phyloP scores from a whole-genome alignment of 2,329 filamentous ascomycete species.

The Phyllosticta citriasiana region DNA sequence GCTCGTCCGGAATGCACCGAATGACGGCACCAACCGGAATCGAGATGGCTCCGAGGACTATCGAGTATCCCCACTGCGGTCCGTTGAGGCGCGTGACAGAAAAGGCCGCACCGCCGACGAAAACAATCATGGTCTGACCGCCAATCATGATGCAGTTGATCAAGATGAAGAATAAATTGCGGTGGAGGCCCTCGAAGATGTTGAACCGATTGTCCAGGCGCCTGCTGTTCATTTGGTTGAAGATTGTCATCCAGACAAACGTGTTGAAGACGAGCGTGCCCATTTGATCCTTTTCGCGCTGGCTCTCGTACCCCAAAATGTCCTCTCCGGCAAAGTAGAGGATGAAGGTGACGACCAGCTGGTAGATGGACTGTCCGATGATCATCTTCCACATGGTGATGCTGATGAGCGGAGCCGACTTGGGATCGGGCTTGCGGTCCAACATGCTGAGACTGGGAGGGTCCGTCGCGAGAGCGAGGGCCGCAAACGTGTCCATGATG shows the following conservation, averaged over 20 bases:
- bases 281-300: conserved; percentile 40
- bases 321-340: conserved; percentile 58
- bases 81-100: conserved; percentile 59
- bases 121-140: conserved; percentile 82
- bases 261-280: conserved; percentile 90
- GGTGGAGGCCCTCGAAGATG: conserved; percentile 78
- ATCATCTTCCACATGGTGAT: conserved; percentile 68
- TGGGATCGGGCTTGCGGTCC: conserved; percentile 74
- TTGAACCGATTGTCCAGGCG: conserved; percentile 92
- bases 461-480: conserved; percentile 80
- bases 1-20: conserved; percentile 69
- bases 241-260: conserved; percentile 99
- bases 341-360: conserved; percentile 59
- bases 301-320: conserved; percentile 50
- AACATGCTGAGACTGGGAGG: conserved; percentile 72
- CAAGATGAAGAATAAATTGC: conserved; percentile 79
- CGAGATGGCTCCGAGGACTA: conserved; percentile 75
- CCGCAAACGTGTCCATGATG: conserved; percentile 78
- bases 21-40: conserved; percentile 75
- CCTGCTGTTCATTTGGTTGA: conserved; percentile 96
- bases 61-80: conserved; percentile 79
- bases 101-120: conserved; percentile 74
- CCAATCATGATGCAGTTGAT: conserved; percentile 84
- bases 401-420: conserved; percentile 67
- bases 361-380: conserved; percentile 71